phyloP scores from a whole-genome alignment of 306 rosid species.

The Fragaria ananassa region DNA sequence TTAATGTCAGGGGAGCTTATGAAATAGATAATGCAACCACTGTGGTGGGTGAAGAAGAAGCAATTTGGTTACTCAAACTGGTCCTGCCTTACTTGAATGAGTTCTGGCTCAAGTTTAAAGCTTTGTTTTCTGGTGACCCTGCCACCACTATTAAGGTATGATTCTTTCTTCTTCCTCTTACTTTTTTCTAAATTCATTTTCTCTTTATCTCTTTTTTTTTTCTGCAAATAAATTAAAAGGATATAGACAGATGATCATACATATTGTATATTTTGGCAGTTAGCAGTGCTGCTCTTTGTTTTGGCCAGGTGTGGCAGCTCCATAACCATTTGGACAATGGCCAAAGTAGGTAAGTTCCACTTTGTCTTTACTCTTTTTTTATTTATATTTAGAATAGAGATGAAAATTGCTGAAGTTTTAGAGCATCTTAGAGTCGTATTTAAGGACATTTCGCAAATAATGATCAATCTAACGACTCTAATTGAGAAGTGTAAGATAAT shows the following conservation, averaged over 20 bases:
- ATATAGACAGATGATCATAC: neutral
- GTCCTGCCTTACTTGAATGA: slow-evolving; percentile 78
- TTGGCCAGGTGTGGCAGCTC: slow-evolving; percentile 86
- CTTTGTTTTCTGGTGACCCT: slow-evolving; percentile 86
- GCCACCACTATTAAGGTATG: slow-evolving; percentile 81
- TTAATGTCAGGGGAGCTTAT: slow-evolving; percentile 44
- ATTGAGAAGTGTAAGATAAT: neutral
- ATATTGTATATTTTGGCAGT: slow-evolving; percentile 38
- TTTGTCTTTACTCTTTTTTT: neutral
- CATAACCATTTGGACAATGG: slow-evolving; percentile 81
- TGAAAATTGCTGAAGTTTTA: neutral
- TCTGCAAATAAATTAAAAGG: neutral
- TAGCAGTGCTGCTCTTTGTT: slow-evolving; percentile 80
- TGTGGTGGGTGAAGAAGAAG: slow-evolving; percentile 74
- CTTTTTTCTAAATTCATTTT: neutral
- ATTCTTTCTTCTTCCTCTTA: neutral
- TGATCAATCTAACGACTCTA: no score
- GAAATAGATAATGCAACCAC: slow-evolving; percentile 43
- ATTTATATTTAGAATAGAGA: no score
- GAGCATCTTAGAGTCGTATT: no score
- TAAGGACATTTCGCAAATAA: no score
- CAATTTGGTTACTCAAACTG: slow-evolving; percentile 67
- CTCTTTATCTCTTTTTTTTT: neutral
- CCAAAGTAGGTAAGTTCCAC: slow-evolving; percentile 50
- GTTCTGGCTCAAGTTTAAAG: slow-evolving; percentile 61